Evolutionary conservation across 2,329 filamentous ascomycete genomes (phyloP), one percentile per base, ranked within the genome.

Genomic region (Calonectria honghensis): DNA sequence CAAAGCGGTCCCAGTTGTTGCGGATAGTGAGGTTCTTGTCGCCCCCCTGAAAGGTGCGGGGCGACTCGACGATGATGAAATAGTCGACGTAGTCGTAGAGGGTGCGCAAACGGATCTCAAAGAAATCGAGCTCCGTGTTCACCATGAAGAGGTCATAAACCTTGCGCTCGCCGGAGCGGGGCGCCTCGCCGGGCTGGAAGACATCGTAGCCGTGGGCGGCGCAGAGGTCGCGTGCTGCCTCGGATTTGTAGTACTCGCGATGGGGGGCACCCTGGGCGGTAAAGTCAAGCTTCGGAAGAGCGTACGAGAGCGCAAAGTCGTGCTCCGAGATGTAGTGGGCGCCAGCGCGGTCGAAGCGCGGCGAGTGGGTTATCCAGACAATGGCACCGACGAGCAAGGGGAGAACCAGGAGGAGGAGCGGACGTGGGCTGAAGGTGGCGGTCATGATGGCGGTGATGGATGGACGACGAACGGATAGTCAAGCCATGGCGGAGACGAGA

Each of bases 81-180:
- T 92, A 93, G 84, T 94, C 92, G 73, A 93, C 91, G 52, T 89
- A 84, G 50, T 89, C 82, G 72, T 89, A 89, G 20, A 92, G 87
- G 3, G 90, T 90, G 78, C 91, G 87, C 4, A 94, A 85, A 14
- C 91, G 90, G 63, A 94, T 90, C 81, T 94, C 92, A 52, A 94
- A 86, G 88, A 91, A 92, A 83, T 93, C 92, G 16, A 93, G 86
- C 83, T 93, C 92, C 3, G 87, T 89, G 77, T 91, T 92, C 78
- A 93, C 83, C 86, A 93, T 89, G 78, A 92, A 86, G 2, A 94
- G 85, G 80, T 94, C 92, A 73, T 84, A 85, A 35, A 85, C 76
- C 70, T 83, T 85, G 77, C 82, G 83, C 66, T 81, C 78, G 48
- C 80, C 79, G 7, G 77, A 72, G 7, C 66, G 54, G 31, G 79